These are phyloP conservation scores for Blastosporella zonata DNA, from an alignment of 1,284 basidiomycete genomes.

Conservation along the genomic window DNA sequence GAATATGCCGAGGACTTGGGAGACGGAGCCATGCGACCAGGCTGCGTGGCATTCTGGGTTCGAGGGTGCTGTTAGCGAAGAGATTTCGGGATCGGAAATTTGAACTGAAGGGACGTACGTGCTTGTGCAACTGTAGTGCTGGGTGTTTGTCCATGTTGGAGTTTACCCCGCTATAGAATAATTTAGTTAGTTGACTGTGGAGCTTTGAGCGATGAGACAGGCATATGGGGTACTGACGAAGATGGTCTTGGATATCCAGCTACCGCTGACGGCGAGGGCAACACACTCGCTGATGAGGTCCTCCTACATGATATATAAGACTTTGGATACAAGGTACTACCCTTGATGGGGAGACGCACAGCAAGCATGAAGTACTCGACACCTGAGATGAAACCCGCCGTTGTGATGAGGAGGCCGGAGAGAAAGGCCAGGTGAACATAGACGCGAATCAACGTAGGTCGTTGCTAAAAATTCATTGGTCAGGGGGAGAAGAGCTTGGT, in stretches of 20 bases:
- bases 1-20: slow-evolving; percentile 54
- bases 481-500: background rate
- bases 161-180: slow-evolving; percentile 31
- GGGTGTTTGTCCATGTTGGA: slow-evolving; percentile 43
- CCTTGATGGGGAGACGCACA: slow-evolving; percentile 13
- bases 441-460: slow-evolving; percentile 47
- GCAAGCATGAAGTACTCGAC: slow-evolving; percentile 65
- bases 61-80: slow-evolving; percentile 5
- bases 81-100: background rate
- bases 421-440: slow-evolving; percentile 55
- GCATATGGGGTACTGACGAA: slow-evolving; percentile 27
- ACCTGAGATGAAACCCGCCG: slow-evolving; percentile 51
- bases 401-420: slow-evolving; percentile 51
- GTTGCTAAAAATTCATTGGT: slow-evolving; percentile 47
- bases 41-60: slow-evolving; percentile 49
- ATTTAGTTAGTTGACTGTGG: background rate
- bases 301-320: slow-evolving; percentile 32
- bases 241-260: slow-evolving; percentile 31
- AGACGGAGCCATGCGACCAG: slow-evolving; percentile 60
- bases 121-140: slow-evolving; percentile 34
- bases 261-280: slow-evolving; percentile 34
- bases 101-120: slow-evolving; percentile 36
- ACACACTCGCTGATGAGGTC: slow-evolving; percentile 49
- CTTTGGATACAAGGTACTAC: background rate
- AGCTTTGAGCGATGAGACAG: too few species aligned